Conservation (phyloP, 495 filamentous ascomycete species). For the Opeltia flavorubescens region DNA sequence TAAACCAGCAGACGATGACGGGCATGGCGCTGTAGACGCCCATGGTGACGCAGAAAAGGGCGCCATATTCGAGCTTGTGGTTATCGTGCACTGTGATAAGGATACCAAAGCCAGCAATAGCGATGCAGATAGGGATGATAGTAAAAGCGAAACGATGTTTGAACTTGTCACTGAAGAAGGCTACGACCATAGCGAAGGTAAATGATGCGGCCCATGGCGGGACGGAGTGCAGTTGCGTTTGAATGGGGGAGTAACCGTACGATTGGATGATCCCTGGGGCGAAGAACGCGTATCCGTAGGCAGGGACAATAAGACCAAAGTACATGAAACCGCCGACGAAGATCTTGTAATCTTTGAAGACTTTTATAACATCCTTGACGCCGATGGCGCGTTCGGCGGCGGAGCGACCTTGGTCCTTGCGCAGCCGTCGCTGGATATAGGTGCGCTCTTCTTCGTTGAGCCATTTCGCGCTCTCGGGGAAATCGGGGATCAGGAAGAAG, state of each 20-base stretch:
- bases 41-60: conserved; percentile 55
- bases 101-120: conserved; percentile 58
- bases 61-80: conserved; percentile 49
- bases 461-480: conserved; percentile 47
- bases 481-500: conserved; percentile 72
- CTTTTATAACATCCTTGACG: conserved; percentile 44
- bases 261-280: conserved; percentile 59
- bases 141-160: conserved; percentile 67
- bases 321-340: conserved; percentile 54
- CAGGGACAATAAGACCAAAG: conserved; percentile 70
- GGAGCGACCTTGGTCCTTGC: conserved; percentile 63
- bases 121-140: conserved; percentile 45
- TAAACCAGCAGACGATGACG: conserved; percentile 69
- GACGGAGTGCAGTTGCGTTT: conserved; percentile 68
- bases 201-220: conserved; percentile 76
- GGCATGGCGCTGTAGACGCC: conserved; percentile 29
- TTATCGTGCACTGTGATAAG: conserved; percentile 50
- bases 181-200: conserved; percentile 59
- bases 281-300: conserved; percentile 71
- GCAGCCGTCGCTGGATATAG: conserved; percentile 60
- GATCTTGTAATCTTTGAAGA: conserved; percentile 66
- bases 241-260: conserved; percentile 49
- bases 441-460: conserved; percentile 60
- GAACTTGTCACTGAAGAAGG: conserved; percentile 49
- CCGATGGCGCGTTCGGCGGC: conserved; percentile 52